Base-by-base conservation (phyloP, 2,329 filamentous ascomycete species). In the Botrytis tulipae region DNA sequence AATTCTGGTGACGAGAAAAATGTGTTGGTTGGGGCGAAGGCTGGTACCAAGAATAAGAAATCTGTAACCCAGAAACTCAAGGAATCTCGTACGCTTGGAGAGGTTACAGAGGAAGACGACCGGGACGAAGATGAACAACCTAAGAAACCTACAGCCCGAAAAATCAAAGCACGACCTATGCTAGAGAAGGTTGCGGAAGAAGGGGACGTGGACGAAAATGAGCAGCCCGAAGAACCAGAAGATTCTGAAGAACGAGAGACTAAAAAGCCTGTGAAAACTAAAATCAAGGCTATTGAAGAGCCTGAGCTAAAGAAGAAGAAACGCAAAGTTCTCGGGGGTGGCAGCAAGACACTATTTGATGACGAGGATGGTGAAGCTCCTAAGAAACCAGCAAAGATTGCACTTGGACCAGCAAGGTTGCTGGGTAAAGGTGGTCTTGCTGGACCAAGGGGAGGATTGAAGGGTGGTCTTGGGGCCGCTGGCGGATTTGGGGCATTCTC, bases 291-390 rank as follows among this genome's bases (percentile, higher is more conserved):
- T 60, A 20, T 63, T 16, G 77, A 76, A 4, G 78, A 79, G 57
- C 75, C 85, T 79, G 75, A 79, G 76, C 77, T 83, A 79, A 80
- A 83, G 62, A 80, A 80, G 79, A 90, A 89, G 80, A 93, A 91
- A 86, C 94, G 92, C 84, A 89, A 92, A 75, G 95, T 93, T 82
- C 83, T 93, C 8, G 85, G 93, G 1, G 89, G 90, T 6, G 84
- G 83, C 35, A 85, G 87, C 35, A 88, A 87, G 77, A 92, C 89
- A 4, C 80, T 96, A 9, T 93, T 95, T 77, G 91, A 92, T 74
- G 91, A 92, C 14, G 91, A 91, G 7, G 91, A 92, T 14, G 89
- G 82, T 18, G 88, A 88, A 74, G 83, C 80, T 71, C 72, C 77
- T 25, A 80, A 82, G 75, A 80, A 80, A 65, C 79, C 81, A 73